These are phyloP conservation scores for Cordyceps tenuipes DNA, from an alignment of 2,329 filamentous ascomycete species.

Conservation along the genomic window DNA sequence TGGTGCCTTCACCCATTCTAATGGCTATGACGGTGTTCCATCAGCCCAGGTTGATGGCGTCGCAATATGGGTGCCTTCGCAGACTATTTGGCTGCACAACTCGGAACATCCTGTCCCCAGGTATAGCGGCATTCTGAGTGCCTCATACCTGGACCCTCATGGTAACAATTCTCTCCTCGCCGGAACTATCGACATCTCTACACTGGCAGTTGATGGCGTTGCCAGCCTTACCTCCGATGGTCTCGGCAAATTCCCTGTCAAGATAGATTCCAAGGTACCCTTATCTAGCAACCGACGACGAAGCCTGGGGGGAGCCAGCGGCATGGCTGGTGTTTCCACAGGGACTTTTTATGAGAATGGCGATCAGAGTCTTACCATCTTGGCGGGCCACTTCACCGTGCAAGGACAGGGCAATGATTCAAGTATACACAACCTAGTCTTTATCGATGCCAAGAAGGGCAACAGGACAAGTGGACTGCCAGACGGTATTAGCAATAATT, in stretches of 20 bases:
- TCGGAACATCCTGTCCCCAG: slow-evolving; percentile 55
- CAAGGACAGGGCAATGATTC: slow-evolving; percentile 55
- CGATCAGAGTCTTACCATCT: slow-evolving; percentile 70
- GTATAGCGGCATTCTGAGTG: slow-evolving; percentile 64
- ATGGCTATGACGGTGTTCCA: slow-evolving; percentile 55
- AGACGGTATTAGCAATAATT: slow-evolving; percentile 57
- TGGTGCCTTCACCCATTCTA: slow-evolving; percentile 68
- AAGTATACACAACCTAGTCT: slow-evolving; percentile 67
- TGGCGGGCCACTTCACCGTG: slow-evolving; percentile 80
- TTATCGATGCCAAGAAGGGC: slow-evolving; percentile 69
- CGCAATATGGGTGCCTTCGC: slow-evolving; percentile 84
- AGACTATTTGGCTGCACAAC: slow-evolving; percentile 80
- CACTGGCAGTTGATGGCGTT: slow-evolving; percentile 64
- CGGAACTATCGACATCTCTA: slow-evolving; percentile 71
- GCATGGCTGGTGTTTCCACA: slow-evolving; percentile 61
- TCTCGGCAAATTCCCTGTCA: slow-evolving; percentile 50
- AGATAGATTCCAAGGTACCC: slow-evolving; percentile 34
- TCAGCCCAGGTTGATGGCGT: slow-evolving; percentile 63
- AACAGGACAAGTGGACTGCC: slow-evolving; percentile 62
- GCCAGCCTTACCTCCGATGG: slow-evolving; percentile 52
- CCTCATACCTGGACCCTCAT: slow-evolving; percentile 57
- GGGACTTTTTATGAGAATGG: slow-evolving; percentile 69
- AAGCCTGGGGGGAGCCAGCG: slow-evolving; percentile 29
- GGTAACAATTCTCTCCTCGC: slow-evolving; percentile 62
- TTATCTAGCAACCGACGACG: slow-evolving; percentile 37